Evolutionary conservation across 1,139 yeast species (phyloP).

Genomic region (Taiozyma sp.): DNA sequence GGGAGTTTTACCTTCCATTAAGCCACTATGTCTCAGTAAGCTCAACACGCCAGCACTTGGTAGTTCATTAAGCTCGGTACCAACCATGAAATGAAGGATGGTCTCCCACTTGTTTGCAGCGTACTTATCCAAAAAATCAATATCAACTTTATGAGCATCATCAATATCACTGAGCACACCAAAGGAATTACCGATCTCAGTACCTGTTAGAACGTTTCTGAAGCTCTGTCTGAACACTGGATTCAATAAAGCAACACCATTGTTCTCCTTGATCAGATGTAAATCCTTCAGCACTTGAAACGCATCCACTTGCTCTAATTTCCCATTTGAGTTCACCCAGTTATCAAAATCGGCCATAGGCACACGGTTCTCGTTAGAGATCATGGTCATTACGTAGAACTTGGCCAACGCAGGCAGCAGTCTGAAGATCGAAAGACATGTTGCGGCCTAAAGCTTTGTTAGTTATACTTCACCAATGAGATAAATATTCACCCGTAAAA

Average conservation of each 20-base stretch:
- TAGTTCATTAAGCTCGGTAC: conserved; percentile 60
- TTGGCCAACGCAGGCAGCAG: conserved; percentile 86
- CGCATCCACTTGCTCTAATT: conserved; percentile 58
- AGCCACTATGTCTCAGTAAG: conserved; percentile 65
- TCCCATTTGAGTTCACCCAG: conserved; percentile 62
- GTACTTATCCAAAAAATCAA: conserved; percentile 66
- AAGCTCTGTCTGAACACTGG: conserved; percentile 71
- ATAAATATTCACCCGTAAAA: background rate
- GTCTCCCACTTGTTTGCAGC: conserved; percentile 92
- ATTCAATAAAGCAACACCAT: conserved; percentile 57
- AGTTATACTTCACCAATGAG: conserved; percentile 24
- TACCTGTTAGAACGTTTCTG: conserved; percentile 81
- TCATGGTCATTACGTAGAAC: conserved; percentile 80
- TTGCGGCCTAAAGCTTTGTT: conserved; percentile 52
- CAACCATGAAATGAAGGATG: conserved; percentile 95
- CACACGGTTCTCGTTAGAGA: conserved; percentile 57
- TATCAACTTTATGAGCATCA: conserved; percentile 47
- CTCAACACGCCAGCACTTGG: conserved; percentile 70
- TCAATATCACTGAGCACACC: conserved; percentile 48
- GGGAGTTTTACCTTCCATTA: conserved; percentile 66
- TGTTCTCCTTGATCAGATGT: conserved; percentile 66
- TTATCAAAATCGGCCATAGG: conserved; percentile 70
- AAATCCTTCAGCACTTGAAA: conserved; percentile 69
- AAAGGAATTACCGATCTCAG: conserved; percentile 43
- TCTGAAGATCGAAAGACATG: conserved; percentile 87